Conservation (phyloP, 2,329 filamentous ascomycete species). For the Orbilia javanica region DNA sequence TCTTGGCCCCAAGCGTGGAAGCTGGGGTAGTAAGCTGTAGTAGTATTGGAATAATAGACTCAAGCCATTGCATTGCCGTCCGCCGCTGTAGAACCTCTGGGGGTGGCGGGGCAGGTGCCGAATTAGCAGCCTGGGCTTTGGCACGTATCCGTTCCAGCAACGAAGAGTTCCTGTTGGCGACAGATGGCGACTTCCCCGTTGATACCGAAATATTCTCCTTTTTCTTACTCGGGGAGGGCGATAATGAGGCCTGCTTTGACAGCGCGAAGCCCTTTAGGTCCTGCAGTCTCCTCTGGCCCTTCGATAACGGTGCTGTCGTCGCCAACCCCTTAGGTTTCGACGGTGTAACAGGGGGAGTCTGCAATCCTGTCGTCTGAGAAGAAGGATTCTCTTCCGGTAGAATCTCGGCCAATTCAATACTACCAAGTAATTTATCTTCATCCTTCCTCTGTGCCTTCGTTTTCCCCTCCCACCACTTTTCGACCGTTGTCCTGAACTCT, state of each 20-base stretch:
- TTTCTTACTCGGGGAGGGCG: slow-evolving; percentile 40
- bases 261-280: slow-evolving; percentile 48
- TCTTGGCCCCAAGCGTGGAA: slow-evolving; percentile 10
- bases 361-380: slow-evolving; percentile 9
- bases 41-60: slow-evolving; percentile 52
- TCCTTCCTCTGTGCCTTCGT: not conserved
- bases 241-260: slow-evolving; percentile 37
- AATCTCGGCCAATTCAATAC: slow-evolving; percentile 44
- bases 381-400: not conserved
- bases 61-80: slow-evolving; percentile 45
- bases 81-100: slow-evolving; percentile 39
- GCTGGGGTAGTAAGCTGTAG: slow-evolving; percentile 35
- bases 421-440: slow-evolving; percentile 25
- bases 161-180: slow-evolving; percentile 38
- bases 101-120: slow-evolving; percentile 14
- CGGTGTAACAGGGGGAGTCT: slow-evolving; percentile 40
- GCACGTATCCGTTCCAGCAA: slow-evolving; percentile 43
- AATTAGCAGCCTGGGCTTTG: slow-evolving; percentile 42
- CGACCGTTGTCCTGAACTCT: slow-evolving; percentile 11
- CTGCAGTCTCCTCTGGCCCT: slow-evolving; percentile 40
- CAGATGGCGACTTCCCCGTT: slow-evolving; percentile 35
- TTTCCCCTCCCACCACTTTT: slow-evolving; percentile 41
- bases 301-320: slow-evolving; percentile 22
- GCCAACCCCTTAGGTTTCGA: slow-evolving; percentile 26
- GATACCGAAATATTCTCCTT: slow-evolving; percentile 38